Percentiles rank a stretch among this genome's conserved stretches.
These are phyloP conservation scores for Vitis riparia DNA, from an alignment of 164 flowering plant species.

Conservation along the genomic window DNA sequence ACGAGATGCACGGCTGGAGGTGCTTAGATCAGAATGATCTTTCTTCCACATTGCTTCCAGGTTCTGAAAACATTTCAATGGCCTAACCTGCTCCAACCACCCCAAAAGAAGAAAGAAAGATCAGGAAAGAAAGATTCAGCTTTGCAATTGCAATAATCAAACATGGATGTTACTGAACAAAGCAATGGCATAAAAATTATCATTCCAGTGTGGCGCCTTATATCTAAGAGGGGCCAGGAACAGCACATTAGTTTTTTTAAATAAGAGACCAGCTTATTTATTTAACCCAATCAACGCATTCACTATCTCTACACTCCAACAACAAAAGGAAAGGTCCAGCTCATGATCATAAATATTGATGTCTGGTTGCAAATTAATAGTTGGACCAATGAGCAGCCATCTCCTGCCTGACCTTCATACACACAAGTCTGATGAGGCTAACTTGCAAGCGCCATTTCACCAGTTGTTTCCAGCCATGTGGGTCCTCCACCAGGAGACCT, in stretches of 20 bases:
- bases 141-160: background rate
- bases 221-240: too few species aligned
- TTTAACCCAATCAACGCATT: background rate
- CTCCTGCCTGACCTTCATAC: too few species aligned
- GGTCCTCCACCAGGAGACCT: too few species aligned
- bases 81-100: slow-evolving; percentile 51
- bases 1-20: slow-evolving; percentile 44
- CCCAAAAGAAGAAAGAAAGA: background rate
- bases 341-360: too few species aligned
- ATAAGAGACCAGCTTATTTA: background rate
- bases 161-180: background rate
- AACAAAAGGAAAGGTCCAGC: background rate
- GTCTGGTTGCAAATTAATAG: too few species aligned
- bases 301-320: background rate
- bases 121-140: background rate
- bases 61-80: slow-evolving; percentile 66
- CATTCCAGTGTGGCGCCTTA: background rate
- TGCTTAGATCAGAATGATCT: slow-evolving; percentile 45
- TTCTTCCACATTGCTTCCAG: slow-evolving; percentile 59
- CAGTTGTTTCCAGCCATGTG: too few species aligned
- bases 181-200: background rate
- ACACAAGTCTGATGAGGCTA: too few species aligned
- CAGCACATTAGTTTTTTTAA: too few species aligned
- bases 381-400: too few species aligned
- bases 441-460: too few species aligned